A percentile compares a stretch with the other conserved stretches of the same genome.
These are phyloP conservation scores for Kwoniella shandongensis DNA, from an alignment of 768 basidiomycete genomes.

Conservation along the genomic window DNA sequence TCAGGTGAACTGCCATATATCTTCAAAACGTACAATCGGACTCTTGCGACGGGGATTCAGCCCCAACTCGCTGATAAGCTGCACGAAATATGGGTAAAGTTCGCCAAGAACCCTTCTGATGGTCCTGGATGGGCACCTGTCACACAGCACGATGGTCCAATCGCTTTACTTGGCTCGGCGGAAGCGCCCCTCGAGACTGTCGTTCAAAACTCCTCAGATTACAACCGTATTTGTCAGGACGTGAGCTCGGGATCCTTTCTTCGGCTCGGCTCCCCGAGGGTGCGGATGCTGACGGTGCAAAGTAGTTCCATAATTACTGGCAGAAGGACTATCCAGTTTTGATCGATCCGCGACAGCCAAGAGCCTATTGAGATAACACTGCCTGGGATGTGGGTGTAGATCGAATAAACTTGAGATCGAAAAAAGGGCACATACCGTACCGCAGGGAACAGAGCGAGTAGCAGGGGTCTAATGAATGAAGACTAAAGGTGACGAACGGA, in stretches of 20 bases:
- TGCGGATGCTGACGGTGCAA: not conserved
- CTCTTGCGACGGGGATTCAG: not conserved
- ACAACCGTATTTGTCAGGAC: constrained; percentile 1
- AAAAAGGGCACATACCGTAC: no score
- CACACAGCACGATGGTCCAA: not conserved
- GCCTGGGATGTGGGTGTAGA: no score
- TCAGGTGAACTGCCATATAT: not conserved
- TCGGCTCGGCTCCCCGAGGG: not conserved
- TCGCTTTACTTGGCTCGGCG: not conserved
- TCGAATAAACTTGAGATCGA: no score
- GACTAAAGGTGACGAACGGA: no score
- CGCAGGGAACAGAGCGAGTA: no score
- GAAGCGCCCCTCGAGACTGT: not conserved
- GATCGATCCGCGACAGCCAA: not conserved
- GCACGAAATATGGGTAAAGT: not conserved
- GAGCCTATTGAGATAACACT: constrained; percentile 3
- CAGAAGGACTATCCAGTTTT: not conserved
- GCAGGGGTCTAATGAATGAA: no score
- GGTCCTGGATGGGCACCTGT: not conserved
- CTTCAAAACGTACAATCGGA: not conserved
- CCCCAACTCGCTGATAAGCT: not conserved
- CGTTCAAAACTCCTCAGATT: not conserved
- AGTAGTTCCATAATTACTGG: not conserved
- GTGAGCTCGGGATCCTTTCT: no score
- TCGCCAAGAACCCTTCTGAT: not conserved